A percentile compares a stretch with the other conserved stretches of the same genome.
Conservation (phyloP, 2,329 filamentous ascomycete species). For the Fusarium hostae region DNA sequence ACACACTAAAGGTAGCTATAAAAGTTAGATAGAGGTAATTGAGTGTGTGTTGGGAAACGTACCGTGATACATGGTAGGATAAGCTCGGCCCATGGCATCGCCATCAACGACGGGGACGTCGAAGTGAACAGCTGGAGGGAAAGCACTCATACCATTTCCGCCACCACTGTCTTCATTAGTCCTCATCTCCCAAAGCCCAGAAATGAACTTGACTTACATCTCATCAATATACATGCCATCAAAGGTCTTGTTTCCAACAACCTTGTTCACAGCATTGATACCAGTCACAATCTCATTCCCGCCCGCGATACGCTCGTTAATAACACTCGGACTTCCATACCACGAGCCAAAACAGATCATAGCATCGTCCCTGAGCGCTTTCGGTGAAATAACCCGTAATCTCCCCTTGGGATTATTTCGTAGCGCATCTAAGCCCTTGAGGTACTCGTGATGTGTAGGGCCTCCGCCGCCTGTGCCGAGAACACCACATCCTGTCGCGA, state of each 20-base stretch:
- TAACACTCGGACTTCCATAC: constrained; percentile 57
- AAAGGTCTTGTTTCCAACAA: constrained; percentile 47
- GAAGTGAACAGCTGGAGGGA: constrained; percentile 49
- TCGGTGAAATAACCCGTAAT: constrained; percentile 55
- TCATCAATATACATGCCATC: constrained; percentile 52
- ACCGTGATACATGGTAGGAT: constrained; percentile 53
- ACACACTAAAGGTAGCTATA: constrained; percentile 52
- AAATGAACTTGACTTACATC: constrained; percentile 45
- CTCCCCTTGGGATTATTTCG: constrained; percentile 48
- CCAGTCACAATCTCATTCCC: constrained; percentile 53
- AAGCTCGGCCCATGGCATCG: constrained; percentile 53
- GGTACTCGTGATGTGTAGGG: constrained; percentile 55
- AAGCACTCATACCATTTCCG: constrained; percentile 52
- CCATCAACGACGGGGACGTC: constrained; percentile 53
- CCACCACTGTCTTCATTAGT: constrained; percentile 47
- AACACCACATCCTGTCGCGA: constrained; percentile 51
- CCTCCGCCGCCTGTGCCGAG: constrained; percentile 53
- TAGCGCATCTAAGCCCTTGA: constrained; percentile 55
- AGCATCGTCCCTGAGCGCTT: constrained; percentile 51
- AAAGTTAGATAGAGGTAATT: neutral
- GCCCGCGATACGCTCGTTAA: constrained; percentile 51
- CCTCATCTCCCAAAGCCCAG: rapidly evolving
- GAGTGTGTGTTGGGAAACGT: rapidly evolving
- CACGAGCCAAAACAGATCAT: constrained; percentile 56
- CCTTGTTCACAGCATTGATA: constrained; percentile 50